A percentile compares a stretch with the other conserved stretches of the same genome.
phyloP scores from a whole-genome alignment of 495 filamentous ascomycete species.

The Aspergillus cavernicola region DNA sequence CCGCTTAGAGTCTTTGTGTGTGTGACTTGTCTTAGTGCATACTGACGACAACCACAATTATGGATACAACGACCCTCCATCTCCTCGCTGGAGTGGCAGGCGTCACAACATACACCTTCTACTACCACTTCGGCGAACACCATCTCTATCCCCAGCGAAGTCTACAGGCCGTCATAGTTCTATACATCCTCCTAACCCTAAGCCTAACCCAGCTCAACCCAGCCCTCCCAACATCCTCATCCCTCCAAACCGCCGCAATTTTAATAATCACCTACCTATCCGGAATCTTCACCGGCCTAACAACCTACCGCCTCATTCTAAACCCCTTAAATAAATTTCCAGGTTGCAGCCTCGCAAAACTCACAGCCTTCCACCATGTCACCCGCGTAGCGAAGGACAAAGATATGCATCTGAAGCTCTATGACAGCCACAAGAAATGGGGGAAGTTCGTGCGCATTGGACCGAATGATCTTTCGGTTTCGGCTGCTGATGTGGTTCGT shows the following conservation, averaged over 20 bases:
- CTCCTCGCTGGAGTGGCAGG: not conserved
- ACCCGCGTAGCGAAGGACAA: not conserved
- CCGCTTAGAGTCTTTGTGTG: no score
- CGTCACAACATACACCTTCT: not conserved
- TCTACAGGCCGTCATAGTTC: not conserved
- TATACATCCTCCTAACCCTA: not conserved
- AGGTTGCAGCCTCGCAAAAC: not conserved
- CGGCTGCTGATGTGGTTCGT: constrained; percentile 21
- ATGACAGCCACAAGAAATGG: not conserved
- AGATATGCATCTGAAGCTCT: not conserved
- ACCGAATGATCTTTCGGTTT: constrained; percentile 18
- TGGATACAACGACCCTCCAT: not conserved
- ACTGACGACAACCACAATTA: not conserved
- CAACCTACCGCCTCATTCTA: not conserved
- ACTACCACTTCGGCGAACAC: constrained; percentile 4
- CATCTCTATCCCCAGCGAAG: not conserved
- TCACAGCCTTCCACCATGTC: not conserved
- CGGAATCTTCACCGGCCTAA: not conserved
- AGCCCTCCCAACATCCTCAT: no score
- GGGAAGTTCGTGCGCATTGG: constrained; percentile 11
- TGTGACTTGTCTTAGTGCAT: no score
- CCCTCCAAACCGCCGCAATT: not conserved
- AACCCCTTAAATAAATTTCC: constrained; percentile 5
- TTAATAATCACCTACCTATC: not conserved
- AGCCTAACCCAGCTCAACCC: no score